phyloP scores from a whole-genome alignment of 2,329 filamentous ascomycete genomes.

The Sphaerostilbella broomeana region DNA sequence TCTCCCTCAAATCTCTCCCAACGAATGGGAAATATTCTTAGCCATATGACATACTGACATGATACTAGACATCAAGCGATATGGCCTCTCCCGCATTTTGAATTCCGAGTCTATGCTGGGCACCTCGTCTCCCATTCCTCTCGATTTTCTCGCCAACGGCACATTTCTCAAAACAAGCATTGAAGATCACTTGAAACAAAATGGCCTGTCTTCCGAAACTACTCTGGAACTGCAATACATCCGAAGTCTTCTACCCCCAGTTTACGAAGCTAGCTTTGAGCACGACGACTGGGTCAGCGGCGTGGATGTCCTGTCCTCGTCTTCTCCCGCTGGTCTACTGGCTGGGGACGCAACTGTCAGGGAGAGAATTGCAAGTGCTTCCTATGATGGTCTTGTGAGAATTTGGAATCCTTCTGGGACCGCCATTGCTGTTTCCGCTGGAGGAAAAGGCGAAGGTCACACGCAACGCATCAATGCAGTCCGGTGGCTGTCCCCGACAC shows the following conservation, averaged over 20 bases:
- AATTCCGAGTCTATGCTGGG: constrained; percentile 67
- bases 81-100: constrained; percentile 63
- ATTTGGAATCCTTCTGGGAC: constrained; percentile 90
- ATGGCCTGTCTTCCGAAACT: constrained; percentile 83
- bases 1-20: not conserved
- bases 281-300: constrained; percentile 96
- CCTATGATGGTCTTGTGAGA: constrained; percentile 82
- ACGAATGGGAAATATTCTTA: not conserved
- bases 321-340: constrained; percentile 51
- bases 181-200: constrained; percentile 79
- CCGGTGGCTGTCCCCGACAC: constrained; percentile 70
- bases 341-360: constrained; percentile 27
- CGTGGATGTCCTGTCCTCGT: constrained; percentile 71
- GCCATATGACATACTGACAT: constrained; percentile 4
- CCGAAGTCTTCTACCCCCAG: constrained; percentile 79
- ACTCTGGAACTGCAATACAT: constrained; percentile 89
- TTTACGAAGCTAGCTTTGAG: constrained; percentile 86
- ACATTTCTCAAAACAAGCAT: constrained; percentile 83
- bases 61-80: constrained; percentile 56
- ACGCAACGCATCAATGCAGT: constrained; percentile 72
- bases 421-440: constrained; percentile 68
- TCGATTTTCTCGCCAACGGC: constrained; percentile 95
- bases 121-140: constrained; percentile 60
- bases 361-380: constrained; percentile 73
- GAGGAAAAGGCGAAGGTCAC: constrained; percentile 63